Conservation (phyloP, 2,329 filamentous ascomycete species). For the Hypoxylon sp. region DNA sequence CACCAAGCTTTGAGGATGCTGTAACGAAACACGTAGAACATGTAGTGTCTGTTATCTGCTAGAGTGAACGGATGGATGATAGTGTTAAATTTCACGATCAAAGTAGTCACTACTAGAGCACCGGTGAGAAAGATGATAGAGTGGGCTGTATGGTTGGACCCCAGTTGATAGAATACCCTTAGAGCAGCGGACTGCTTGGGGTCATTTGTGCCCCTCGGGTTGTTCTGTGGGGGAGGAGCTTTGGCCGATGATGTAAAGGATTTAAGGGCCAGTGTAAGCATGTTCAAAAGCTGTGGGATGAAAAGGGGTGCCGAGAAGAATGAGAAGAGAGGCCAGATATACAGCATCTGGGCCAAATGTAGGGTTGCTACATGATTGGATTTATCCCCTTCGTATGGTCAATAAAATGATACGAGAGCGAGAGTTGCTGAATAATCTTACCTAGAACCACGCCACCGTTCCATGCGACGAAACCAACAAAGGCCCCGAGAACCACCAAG, state of each 20-base stretch:
- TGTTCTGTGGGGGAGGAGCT: neutral
- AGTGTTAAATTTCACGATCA: constrained; percentile 84
- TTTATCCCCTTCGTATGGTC: constrained; percentile 79
- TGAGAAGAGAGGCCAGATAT: constrained; percentile 89
- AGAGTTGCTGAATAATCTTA: constrained; percentile 55
- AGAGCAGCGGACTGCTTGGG: constrained; percentile 31
- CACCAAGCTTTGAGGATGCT: constrained; percentile 76
- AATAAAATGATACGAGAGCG: constrained; percentile 43
- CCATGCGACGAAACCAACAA: constrained; percentile 83
- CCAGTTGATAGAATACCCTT: constrained; percentile 47
- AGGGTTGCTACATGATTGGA: constrained; percentile 92
- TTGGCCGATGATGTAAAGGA: constrained; percentile 5
- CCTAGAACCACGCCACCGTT: constrained; percentile 94
- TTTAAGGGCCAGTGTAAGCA: constrained; percentile 45
- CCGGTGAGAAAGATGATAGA: constrained; percentile 56
- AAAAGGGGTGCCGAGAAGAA: constrained; percentile 92
- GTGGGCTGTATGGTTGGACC: constrained; percentile 55
- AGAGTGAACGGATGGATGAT: constrained; percentile 96
- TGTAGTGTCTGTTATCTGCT: constrained; percentile 96
- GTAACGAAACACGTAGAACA: constrained; percentile 95
- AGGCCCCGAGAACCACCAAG: constrained; percentile 74
- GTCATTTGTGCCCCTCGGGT: neutral
- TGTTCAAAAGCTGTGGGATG: constrained; percentile 65
- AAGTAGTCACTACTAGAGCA: constrained; percentile 58
- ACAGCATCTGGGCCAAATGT: constrained; percentile 92